Evolutionary conservation across 116 monocot species (phyloP).

Genomic region (Cymodocea nodosa): DNA sequence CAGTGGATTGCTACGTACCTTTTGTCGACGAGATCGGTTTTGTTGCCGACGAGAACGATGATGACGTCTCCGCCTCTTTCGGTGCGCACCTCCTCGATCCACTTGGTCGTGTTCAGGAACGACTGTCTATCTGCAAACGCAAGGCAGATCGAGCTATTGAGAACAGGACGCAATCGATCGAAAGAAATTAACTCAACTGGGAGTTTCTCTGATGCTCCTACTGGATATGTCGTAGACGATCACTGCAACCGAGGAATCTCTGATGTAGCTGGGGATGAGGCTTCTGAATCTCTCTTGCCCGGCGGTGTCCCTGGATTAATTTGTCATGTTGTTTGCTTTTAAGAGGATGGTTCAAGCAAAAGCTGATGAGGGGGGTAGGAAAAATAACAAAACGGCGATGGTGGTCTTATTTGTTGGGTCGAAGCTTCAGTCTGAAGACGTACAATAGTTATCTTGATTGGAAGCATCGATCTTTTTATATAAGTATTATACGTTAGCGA

Average conservation of each 20-base stretch:
- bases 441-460: too few species aligned
- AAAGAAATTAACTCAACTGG: background rate
- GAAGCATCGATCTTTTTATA: too few species aligned
- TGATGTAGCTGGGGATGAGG: slow-evolving; percentile 52
- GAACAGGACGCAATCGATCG: too few species aligned
- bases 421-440: too few species aligned
- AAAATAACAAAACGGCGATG: background rate
- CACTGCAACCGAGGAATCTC: slow-evolving; percentile 49
- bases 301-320: slow-evolving; percentile 51
- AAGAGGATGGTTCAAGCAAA: background rate
- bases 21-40: slow-evolving; percentile 21
- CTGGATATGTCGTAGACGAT: slow-evolving; percentile 44
- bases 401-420: too few species aligned
- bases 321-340: too few species aligned
- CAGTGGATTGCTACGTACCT: slow-evolving; percentile 4
- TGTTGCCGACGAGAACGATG: slow-evolving; percentile 23
- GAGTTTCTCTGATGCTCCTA: too few species aligned
- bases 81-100: slow-evolving; percentile 16
- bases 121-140: slow-evolving; percentile 6
- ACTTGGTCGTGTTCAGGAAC: slow-evolving; percentile 16
- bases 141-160: background rate
- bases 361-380: background rate
- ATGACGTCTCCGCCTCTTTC: slow-evolving; percentile 17
- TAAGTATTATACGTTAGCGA: too few species aligned
- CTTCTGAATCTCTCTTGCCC: slow-evolving; percentile 57